Evolutionary conservation across 2,329 filamentous ascomycete genomes (phyloP).

Genomic region (Fusarium circinatum): DNA sequence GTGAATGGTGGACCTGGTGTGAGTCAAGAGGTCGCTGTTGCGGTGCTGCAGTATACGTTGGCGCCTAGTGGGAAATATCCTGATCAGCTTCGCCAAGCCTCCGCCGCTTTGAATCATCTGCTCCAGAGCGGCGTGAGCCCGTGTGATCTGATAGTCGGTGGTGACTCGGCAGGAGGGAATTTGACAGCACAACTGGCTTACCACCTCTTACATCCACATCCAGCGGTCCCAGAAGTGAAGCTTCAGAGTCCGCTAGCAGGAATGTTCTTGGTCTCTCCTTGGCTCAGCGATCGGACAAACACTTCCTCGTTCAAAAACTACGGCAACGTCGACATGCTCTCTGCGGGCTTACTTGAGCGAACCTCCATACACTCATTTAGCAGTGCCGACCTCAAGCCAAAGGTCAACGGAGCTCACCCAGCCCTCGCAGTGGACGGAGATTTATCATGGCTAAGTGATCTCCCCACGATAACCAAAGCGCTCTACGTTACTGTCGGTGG

Average conservation of each 20-base stretch:
- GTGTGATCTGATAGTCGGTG: background rate
- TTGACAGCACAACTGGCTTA: background rate
- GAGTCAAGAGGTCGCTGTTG: background rate
- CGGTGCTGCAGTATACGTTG: background rate
- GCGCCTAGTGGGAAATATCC: background rate
- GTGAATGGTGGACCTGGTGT: background rate
- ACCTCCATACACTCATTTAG: background rate
- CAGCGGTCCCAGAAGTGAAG: background rate
- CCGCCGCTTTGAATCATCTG: rapidly evolving
- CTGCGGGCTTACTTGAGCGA: background rate
- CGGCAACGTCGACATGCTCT: background rate
- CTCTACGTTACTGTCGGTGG: background rate
- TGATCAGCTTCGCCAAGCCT: background rate
- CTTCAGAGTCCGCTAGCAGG: background rate
- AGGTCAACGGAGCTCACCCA: background rate
- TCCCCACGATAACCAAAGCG: rapidly evolving
- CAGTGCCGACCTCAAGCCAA: rapidly evolving
- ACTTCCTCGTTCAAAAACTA: background rate
- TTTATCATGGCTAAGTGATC: background rate
- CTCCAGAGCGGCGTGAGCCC: background rate
- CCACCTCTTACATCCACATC: background rate
- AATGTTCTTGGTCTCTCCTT: background rate
- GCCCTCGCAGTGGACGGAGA: background rate
- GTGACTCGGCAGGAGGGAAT: background rate
- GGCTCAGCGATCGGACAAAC: background rate